phyloP scores from a whole-genome alignment of 1,284 basidiomycete species.

The Ceratobasidium sp. region DNA sequence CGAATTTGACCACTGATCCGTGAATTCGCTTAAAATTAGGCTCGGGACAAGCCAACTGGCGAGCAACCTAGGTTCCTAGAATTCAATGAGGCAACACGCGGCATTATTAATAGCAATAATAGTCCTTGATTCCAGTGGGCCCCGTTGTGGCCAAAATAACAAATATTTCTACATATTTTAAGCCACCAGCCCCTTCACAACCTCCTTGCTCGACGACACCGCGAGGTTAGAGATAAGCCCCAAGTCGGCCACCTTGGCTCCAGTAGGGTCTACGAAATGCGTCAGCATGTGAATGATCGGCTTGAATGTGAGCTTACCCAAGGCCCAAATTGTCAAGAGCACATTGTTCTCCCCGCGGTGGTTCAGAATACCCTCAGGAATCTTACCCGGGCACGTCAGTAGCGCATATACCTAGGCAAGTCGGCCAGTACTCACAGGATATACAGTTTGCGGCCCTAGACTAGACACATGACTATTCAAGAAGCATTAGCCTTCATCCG shows the following conservation, averaged over 20 bases:
- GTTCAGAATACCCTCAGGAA: slow-evolving; percentile 42
- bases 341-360: slow-evolving; percentile 36
- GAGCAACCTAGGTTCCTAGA: too few species aligned
- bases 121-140: too few species aligned
- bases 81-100: too few species aligned
- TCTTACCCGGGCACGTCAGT: neutral
- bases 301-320: neutral
- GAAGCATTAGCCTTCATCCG: neutral
- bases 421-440: slow-evolving; percentile 30
- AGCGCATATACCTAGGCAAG: neutral
- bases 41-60: too few species aligned
- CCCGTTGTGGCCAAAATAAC: neutral
- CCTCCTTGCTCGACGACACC: slow-evolving; percentile 31
- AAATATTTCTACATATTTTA: neutral
- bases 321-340: slow-evolving; percentile 16
- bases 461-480: slow-evolving; percentile 51
- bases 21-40: too few species aligned
- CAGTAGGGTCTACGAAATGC: neutral
- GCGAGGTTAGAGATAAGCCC: slow-evolving; percentile 12
- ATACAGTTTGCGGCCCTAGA: slow-evolving; percentile 53
- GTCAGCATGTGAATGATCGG: neutral
- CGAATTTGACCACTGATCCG: too few species aligned
- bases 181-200: slow-evolving; percentile 15
- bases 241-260: slow-evolving; percentile 25
- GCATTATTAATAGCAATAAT: too few species aligned